These are phyloP conservation scores for Barnettozyma sucrosica DNA, from an alignment of 805 yeast species.

Conservation along the genomic window DNA sequence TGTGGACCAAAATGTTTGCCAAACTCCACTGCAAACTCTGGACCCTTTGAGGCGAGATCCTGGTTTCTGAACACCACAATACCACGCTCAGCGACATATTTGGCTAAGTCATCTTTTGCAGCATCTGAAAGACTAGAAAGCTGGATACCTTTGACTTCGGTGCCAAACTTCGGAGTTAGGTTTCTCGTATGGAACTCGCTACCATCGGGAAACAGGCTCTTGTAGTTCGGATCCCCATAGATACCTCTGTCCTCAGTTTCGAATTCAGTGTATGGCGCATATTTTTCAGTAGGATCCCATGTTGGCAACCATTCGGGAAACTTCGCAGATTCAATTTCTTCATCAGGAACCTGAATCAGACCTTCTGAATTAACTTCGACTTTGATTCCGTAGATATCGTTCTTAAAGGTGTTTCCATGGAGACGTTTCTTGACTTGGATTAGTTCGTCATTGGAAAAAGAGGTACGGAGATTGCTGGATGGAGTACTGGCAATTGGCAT, in stretches of 20 bases:
- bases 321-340: constrained; percentile 1
- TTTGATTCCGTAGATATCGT: neutral
- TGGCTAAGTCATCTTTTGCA: constrained; percentile 65
- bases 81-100: constrained; percentile 62
- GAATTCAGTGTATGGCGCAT: constrained; percentile 3
- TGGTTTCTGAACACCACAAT: constrained; percentile 62
- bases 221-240: constrained; percentile 3
- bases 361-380: constrained; percentile 4
- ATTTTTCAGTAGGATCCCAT: constrained; percentile 6
- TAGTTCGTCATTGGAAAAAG: neutral
- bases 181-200: neutral
- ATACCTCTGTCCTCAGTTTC: constrained; percentile 3
- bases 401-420: neutral
- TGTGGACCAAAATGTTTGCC: constrained; percentile 63
- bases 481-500: neutral
- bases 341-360: neutral
- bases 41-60: constrained; percentile 53
- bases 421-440: neutral
- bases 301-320: constrained; percentile 7
- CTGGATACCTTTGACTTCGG: constrained; percentile 57
- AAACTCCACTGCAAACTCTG: constrained; percentile 41
- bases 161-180: constrained; percentile 11
- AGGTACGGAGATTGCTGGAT: neutral
- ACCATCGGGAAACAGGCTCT: constrained; percentile 6
- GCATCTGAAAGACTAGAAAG: constrained; percentile 44